Base-by-base conservation (phyloP, 1,139 yeast species). In the Debaryomyces nepalensis region DNA sequence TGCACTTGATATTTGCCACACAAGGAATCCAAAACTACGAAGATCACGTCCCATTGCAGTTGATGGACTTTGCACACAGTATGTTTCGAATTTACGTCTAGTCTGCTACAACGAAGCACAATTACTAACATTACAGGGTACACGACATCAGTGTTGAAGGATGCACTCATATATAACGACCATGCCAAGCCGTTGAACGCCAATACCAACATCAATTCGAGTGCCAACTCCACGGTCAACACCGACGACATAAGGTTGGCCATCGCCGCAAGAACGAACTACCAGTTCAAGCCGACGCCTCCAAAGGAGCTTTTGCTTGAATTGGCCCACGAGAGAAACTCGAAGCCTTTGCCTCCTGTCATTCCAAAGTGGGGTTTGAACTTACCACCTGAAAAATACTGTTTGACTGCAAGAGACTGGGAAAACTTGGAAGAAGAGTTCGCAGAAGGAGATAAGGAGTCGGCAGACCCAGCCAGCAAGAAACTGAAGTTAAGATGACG, bases 331-430 rank as follows among this genome's bases (percentile, higher is more conserved):
- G 99, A 95, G 59, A 75, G 97, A 52, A 93, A 93, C 62, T 83
- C 89, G 53, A 84, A 87, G 59, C 84, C 96, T 0, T 73, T 93
- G 45, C 99, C 99, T 4, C 89, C 95, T 6, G 93, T 93, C 22
- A 84, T 90, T 62, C 95, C 95, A 20, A 81, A 86, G 43, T 91
- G 93, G 85, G 99, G 99, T 16, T 75, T 93, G 43, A 80, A 97
- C 49, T 73, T 95, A 43, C 99, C 99, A 3, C 99, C 99, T 7
- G 99, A 93, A 69, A 93, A 91, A 77, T 91, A 90, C 68, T 93
- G 98, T 64, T 68, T 93, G 43, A 90, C 97, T 0, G 90, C 89
- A 2, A 77, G 79, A 50, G 93, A 87, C 52, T 84, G 90, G 84
- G 83, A 80, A 40, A 61, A 52, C 39, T 51, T 68, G 41, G 69